Percentiles rank a stretch among this genome's conserved stretches.
Evolutionary conservation across 306 rosid species (phyloP).

Genomic region (Sesbania bispinosa): DNA sequence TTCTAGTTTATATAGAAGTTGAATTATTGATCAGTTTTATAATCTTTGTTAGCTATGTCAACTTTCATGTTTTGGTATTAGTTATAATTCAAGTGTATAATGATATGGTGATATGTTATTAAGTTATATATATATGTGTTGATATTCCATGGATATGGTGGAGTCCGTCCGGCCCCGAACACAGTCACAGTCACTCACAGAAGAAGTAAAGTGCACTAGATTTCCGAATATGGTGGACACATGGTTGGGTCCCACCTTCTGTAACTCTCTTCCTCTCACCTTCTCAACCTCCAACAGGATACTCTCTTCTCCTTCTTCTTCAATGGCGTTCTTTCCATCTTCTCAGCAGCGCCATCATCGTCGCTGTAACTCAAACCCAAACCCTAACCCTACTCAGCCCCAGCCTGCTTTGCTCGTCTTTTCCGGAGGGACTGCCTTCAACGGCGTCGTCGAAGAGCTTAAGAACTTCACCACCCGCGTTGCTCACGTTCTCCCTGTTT

Average conservation of each 20-base stretch:
- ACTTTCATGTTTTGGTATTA: too few species aligned
- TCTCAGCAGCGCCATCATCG: constrained; percentile 29
- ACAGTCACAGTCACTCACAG: background rate
- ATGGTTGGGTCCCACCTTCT: constrained; percentile 47
- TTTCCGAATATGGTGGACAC: constrained; percentile 54
- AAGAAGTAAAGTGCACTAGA: background rate
- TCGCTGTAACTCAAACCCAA: constrained; percentile 45
- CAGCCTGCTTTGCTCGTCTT: constrained; percentile 79
- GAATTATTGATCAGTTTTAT: too few species aligned
- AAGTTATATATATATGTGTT: too few species aligned
- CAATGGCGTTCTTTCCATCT: constrained; percentile 56
- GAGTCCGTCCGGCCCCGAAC: constrained; percentile 2
- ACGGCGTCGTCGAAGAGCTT: constrained; percentile 87
- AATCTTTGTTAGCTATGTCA: too few species aligned
- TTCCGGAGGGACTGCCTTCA: constrained; percentile 93
- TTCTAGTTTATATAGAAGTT: too few species aligned
- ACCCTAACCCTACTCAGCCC: constrained; percentile 31
- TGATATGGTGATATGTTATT: too few species aligned
- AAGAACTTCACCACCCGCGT: constrained; percentile 73
- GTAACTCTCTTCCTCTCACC: too few species aligned
- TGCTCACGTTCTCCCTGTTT: constrained; percentile 97
- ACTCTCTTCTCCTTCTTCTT: background rate
- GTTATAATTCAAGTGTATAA: too few species aligned
- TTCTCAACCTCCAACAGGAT: constrained; percentile 13
- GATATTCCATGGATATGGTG: too few species aligned